Percentiles rank a stretch among this genome's conserved stretches.
Evolutionary conservation across 2,329 filamentous ascomycete genomes (phyloP).

Genomic region (Botrytis porri): DNA sequence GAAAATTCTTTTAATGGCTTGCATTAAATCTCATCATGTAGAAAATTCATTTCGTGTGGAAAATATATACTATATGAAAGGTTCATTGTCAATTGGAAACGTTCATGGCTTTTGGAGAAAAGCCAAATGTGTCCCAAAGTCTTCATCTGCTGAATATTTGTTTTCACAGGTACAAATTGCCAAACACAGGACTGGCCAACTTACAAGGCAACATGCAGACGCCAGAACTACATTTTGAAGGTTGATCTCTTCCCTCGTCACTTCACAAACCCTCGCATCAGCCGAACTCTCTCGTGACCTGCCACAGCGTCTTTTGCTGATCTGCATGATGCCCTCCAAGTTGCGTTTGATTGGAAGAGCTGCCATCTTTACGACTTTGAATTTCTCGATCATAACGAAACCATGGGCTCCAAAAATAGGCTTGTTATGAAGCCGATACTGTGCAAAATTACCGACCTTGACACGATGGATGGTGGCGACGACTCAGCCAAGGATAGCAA

Average conservation of each 20-base stretch:
- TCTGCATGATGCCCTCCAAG: slow-evolving; percentile 19
- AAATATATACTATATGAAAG: not conserved
- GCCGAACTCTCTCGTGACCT: slow-evolving; percentile 23
- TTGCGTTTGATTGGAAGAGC: slow-evolving; percentile 18
- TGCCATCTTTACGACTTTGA: slow-evolving; percentile 17
- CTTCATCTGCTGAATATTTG: not conserved
- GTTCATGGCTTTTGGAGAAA: no score
- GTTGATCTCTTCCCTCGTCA: slow-evolving; percentile 19
- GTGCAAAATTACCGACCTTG: not conserved
- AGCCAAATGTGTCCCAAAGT: not conserved
- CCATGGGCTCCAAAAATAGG: not conserved
- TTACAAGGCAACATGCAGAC: not conserved
- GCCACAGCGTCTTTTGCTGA: slow-evolving; percentile 18
- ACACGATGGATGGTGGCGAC: not conserved
- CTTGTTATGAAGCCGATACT: not conserved
- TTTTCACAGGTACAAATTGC: not conserved
- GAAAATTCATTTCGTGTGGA: not conserved
- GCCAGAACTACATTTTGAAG: slow-evolving; percentile 19
- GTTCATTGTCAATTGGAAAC: not conserved
- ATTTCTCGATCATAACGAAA: slow-evolving; percentile 4
- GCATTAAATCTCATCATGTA: no score
- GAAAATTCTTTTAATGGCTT: not conserved
- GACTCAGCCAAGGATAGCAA: not conserved
- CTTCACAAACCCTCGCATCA: slow-evolving; percentile 21
- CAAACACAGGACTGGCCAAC: not conserved